Evolutionary conservation across 2,329 filamentous ascomycete species (phyloP).

Genomic region (Beauveria sp.): DNA sequence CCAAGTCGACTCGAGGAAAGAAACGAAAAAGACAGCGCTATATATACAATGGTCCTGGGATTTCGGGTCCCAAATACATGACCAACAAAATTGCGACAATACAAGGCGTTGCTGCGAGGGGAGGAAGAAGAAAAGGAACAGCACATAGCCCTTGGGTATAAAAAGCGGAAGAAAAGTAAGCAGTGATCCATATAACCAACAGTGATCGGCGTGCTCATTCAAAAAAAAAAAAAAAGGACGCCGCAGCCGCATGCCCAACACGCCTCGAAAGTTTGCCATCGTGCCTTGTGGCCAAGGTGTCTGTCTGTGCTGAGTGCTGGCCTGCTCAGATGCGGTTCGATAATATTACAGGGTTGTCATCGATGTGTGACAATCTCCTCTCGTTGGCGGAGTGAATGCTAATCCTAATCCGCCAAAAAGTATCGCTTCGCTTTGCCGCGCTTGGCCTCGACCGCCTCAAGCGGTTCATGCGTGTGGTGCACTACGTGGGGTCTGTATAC

Average conservation of each 20-base stretch:
- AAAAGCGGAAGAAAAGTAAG: conserved; percentile 6
- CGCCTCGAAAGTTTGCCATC: not conserved
- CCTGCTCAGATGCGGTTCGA: not conserved
- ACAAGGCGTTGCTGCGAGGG: not conserved
- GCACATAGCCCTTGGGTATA: conserved; percentile 1
- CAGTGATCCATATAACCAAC: not conserved
- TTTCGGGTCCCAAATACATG: not conserved
- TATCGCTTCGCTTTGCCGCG: conserved; percentile 64
- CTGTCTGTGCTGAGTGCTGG: not conserved
- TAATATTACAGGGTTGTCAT: conserved; percentile 5
- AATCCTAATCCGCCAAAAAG: conserved; percentile 54
- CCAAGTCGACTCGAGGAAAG: not conserved
- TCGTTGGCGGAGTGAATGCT: not conserved
- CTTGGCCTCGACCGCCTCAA: conserved; percentile 64
- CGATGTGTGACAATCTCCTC: not conserved
- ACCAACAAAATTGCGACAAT: not conserved
- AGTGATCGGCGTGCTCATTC: not conserved
- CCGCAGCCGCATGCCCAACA: not conserved
- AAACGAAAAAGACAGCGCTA: not conserved
- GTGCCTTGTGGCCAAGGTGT: not conserved
- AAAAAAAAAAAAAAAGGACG: not conserved
- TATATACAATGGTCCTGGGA: not conserved
- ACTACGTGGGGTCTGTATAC: conserved; percentile 90
- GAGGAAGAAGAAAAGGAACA: not conserved
- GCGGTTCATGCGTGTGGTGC: conserved; percentile 70